Base-by-base conservation (phyloP, 1,139 yeast genomes). In the Magnusiomyces paraingens region DNA sequence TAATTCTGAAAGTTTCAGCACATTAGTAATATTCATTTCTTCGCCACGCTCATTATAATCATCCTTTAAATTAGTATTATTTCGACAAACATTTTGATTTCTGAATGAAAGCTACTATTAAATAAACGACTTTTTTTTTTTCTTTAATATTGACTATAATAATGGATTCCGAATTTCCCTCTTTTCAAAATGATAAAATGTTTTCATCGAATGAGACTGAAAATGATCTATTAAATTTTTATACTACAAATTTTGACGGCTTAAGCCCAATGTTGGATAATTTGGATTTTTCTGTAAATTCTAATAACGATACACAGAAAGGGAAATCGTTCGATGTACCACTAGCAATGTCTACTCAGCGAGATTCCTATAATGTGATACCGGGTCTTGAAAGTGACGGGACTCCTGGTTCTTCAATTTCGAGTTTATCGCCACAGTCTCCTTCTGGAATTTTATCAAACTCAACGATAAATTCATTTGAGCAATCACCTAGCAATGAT, bases 381-480 rank as follows among this genome's bases (percentile, higher is more conserved):
- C 56, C 52, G 12, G 47, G 49, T 11, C 40, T 54, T 2, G 54
- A 49, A 17, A 39, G 21, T 36, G 54, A 51, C 17, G 44, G 49
- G 29, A 51, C 56, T 11, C 56, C 54, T 17, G 52, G 45, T 14
- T 48, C 52, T n/a, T 18, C 39, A 12, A 51, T 49, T 12, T 51
- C 54, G 5, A 44, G 54, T 21, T 32, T 54, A 10, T 54, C 56
- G 10, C 54, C 56, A 2, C 46, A 49, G n/a, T 51, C 54, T n/a
- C 56, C 56, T 15, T 20, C 42, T 42, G 29, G 42, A 21, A 39
- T 15, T 3, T 12, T 12, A 26, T 26, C 26, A 21, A 39, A 22
- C n/a, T 40, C 26, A 47, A 11, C 17, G 47, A 10, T 17, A n/a
- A 20, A 1, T 26, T 35, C 32, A 39, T 38, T 36, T 17, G 17